Evolutionary conservation across 106 monocot species (phyloP), one percentile per base, ranked within the genome.

Genomic region (Apostasia shenzhenica): DNA sequence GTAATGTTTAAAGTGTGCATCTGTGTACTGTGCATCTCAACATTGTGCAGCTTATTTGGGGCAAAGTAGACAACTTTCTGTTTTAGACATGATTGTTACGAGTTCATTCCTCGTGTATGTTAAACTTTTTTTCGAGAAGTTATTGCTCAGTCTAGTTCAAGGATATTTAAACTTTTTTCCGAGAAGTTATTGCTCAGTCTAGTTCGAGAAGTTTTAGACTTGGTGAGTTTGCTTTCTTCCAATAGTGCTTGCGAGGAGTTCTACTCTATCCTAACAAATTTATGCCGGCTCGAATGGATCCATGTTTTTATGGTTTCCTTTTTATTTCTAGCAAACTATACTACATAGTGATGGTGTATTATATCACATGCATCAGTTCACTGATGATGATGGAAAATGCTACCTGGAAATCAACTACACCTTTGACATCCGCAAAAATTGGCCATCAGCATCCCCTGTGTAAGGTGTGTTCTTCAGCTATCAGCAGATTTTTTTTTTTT

Each of bases 371-470:
- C 26, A 60, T 45, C 77, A 93, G 93, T 93, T 93, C 59, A 46
- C 84, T 45, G 93, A 93, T 48, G 89, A 93, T 59, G 93, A 93
- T 52, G 81, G 82, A 13, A 93, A 86, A 73, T 86, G 86, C 76
- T 83, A 89, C 80, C 66, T 89, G 82, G 89, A 93, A 79, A 86
- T 93, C 70, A 93, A 86, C 52, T 93, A 93, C 76, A 82, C 70
- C 6, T 93, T 93, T n/a, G 93, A 93, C 56, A 93, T 93, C 41
- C 83, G 86, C 0, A 82, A 75, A 77, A 89, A 89, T 12, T 93
- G 93, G 93, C 70, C 81, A 57, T 67, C 75, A 13, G 59, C 59
- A 44, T 54, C 72, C 39, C 14, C 55, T 56, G 5, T 5, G 55
- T 26, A 56, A 26, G 55, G 6, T 56, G 2, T 54, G 13, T 54